Conservation (phyloP, 768 basidiomycete genomes). For the Chalciporus piperatus region DNA sequence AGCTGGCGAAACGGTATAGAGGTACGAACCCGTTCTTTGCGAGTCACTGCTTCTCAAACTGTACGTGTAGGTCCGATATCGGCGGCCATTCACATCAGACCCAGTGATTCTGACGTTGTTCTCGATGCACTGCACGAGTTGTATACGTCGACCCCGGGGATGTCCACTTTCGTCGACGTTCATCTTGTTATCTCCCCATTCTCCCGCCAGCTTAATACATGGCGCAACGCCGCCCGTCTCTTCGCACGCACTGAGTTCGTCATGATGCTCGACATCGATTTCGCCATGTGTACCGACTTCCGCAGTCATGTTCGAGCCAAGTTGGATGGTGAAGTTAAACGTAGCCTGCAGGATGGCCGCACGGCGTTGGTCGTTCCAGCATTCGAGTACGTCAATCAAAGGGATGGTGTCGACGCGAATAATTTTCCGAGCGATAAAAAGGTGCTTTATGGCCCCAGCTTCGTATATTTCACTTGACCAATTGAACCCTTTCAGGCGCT, state of each 20-base stretch:
- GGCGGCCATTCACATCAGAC: constrained; percentile 71
- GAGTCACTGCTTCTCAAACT: neutral
- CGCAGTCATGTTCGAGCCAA: constrained; percentile 51
- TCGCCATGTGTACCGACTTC: constrained; percentile 81
- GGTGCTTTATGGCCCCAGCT: constrained; percentile 32
- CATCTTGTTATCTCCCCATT: constrained; percentile 83
- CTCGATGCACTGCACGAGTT: constrained; percentile 64
- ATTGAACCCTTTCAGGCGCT: constrained; percentile 41
- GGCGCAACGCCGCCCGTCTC: constrained; percentile 82
- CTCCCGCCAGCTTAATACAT: constrained; percentile 85
- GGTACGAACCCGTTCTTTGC: constrained; percentile 41
- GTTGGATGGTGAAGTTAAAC: constrained; percentile 29
- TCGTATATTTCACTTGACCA: neutral
- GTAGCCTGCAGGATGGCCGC: constrained; percentile 52
- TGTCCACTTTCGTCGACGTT: constrained; percentile 73
- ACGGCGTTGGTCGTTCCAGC: constrained; percentile 82
- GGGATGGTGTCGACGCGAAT: constrained; percentile 56
- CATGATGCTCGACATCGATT: constrained; percentile 92
- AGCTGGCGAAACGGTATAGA: constrained; percentile 73
- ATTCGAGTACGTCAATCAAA: constrained; percentile 71
- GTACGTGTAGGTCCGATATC: constrained; percentile 71
- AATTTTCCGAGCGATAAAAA: constrained; percentile 69
- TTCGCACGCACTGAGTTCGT: constrained; percentile 82
- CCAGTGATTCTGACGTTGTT: constrained; percentile 39
- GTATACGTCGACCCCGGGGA: constrained; percentile 62